Evolutionary conservation across 2,329 filamentous ascomycete species (phyloP).

Genomic region (Botrytis fabae): DNA sequence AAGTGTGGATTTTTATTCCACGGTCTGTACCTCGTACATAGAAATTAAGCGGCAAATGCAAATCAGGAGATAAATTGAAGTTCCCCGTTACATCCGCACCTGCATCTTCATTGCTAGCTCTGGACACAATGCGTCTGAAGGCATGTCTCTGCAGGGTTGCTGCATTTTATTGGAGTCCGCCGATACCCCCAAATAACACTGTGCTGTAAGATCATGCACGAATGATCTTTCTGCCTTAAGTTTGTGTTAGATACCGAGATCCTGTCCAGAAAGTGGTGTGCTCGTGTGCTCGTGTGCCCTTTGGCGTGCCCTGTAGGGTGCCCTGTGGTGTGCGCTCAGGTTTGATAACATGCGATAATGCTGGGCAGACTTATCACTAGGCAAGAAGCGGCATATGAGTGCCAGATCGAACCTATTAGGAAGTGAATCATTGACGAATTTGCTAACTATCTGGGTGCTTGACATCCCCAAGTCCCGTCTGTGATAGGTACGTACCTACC

Average conservation of each 20-base stretch:
- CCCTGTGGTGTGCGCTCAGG: background rate
- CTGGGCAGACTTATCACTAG: background rate
- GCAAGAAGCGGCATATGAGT: background rate
- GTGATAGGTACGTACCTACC: background rate
- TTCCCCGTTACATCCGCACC: conserved; percentile 12
- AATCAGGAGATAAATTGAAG: conserved; percentile 3
- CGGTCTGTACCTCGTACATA: background rate
- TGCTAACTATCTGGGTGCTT: background rate
- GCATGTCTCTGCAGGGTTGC: conserved; percentile 1
- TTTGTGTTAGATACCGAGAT: background rate
- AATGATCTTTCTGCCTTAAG: background rate
- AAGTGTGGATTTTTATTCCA: background rate
- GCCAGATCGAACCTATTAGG: background rate
- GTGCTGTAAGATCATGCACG: background rate
- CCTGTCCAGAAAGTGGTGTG: background rate
- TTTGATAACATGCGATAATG: background rate
- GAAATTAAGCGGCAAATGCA: conserved; percentile 7
- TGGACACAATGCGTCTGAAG: background rate
- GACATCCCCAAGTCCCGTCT: background rate
- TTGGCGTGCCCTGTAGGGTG: background rate
- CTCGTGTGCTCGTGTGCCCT: background rate
- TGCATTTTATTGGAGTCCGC: background rate
- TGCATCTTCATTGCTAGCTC: background rate
- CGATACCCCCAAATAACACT: background rate
- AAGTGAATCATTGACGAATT: background rate